A percentile compares a stretch with the other conserved stretches of the same genome.
Conservation (phyloP, 306 rosid species). For the Sophora flavescens region DNA sequence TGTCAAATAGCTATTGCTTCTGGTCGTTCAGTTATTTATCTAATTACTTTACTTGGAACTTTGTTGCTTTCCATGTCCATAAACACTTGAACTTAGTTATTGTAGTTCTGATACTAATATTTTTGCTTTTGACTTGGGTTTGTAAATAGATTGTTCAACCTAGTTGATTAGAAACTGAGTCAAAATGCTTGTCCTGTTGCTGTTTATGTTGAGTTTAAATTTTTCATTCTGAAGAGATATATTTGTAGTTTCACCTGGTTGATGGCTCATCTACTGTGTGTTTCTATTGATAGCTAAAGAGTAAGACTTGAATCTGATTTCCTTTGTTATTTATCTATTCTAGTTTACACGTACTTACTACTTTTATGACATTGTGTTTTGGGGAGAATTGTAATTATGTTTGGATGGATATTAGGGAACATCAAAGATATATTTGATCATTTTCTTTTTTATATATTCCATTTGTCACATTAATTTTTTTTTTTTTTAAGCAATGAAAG, state of each 20-base stretch:
- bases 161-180: slow-evolving; percentile 56
- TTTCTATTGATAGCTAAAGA: not conserved
- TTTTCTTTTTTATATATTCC: too few species aligned
- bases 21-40: slow-evolving; percentile 54
- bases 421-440: not conserved
- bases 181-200: slow-evolving; percentile 33
- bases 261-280: slow-evolving; percentile 18
- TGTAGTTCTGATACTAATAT: slow-evolving; percentile 54
- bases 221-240: not conserved
- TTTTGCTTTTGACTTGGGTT: slow-evolving; percentile 56
- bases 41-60: slow-evolving; percentile 60
- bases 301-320: not conserved
- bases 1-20: slow-evolving; percentile 50
- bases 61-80: slow-evolving; percentile 60
- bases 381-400: not conserved
- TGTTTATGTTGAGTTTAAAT: slow-evolving; percentile 5
- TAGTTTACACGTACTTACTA: not conserved
- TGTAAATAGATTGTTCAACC: slow-evolving; percentile 76
- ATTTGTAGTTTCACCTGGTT: slow-evolving; percentile 37
- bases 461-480: not conserved
- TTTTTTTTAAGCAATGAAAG: too few species aligned
- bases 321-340: not conserved
- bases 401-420: not conserved
- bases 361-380: not conserved
- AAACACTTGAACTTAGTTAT: slow-evolving; percentile 49